Evolutionary conservation across 768 basidiomycete species (phyloP), one percentile per base, ranked within the genome.

Genomic region (Kwoniella mangroviensis): DNA sequence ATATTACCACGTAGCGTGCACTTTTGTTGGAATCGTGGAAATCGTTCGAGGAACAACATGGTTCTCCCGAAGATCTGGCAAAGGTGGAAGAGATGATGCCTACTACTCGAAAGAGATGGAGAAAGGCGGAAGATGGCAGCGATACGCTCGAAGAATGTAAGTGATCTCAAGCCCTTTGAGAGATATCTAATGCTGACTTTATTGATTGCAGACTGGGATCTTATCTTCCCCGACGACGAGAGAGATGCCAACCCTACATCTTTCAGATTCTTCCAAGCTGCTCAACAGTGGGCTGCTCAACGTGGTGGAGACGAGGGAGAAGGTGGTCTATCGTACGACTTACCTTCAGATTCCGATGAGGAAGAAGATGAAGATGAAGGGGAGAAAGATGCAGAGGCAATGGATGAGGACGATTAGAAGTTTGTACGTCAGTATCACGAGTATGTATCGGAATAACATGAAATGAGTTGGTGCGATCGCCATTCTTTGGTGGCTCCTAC

Each of bases 141-240:
- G 90, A 89, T 41, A 70, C 72, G 5, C 89, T 94, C 28, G 93
- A 94, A 88, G 93, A 92, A 89, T 83, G 74, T 88, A 76, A 45
- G 70, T 73, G 24, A 24, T 63, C 5, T 65, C 7, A 5, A 19
- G 52, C 41, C 26, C 0, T 17, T 2, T n/a, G 51, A 26, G 26
- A 19, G 15, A 19, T 22, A 26, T 43, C 2, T 40, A 9, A 53
- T 4, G 43, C 49, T 24, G 17, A 40, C 58, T 34, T 53, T 22
- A 7, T 34, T 22, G 2, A 15, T 4, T n/a, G 68, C 70, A 94
- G 95, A 96, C 77, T 96, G 92, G 90, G 95, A 96, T 79, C 88
- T 95, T 78, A 90, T 95, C 22, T 98, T 98, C 83, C 90, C 94
- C 28, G 96, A 98, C 85, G 96, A 98, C 87, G 94, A 97, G 79